phyloP scores from a whole-genome alignment of 1,139 yeast genomes.

The Sugiyamaella pinicola region DNA sequence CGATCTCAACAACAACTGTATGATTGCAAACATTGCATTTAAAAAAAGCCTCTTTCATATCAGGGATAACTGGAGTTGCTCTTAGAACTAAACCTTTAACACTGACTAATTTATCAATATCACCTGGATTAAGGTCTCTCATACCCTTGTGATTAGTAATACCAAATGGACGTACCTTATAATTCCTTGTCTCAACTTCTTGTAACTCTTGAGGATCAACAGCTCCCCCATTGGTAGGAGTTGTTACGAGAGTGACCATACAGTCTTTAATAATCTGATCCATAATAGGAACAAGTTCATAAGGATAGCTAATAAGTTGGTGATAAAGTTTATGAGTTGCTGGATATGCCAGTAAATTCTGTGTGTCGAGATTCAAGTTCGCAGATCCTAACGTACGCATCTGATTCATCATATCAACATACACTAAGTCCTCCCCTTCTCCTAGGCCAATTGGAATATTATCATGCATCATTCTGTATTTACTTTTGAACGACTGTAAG shows the following conservation, averaged over 20 bases:
- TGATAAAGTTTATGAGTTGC: slow-evolving; percentile 77
- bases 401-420: slow-evolving; percentile 68
- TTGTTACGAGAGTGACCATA: slow-evolving; percentile 75
- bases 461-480: slow-evolving; percentile 67
- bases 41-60: slow-evolving; percentile 96
- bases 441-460: slow-evolving; percentile 51
- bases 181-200: slow-evolving; percentile 77
- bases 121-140: slow-evolving; percentile 94
- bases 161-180: slow-evolving; percentile 82
- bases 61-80: slow-evolving; percentile 91
- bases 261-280: slow-evolving; percentile 94
- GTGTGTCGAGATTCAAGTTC: slow-evolving; percentile 81
- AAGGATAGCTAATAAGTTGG: slow-evolving; percentile 90
- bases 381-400: slow-evolving; percentile 81
- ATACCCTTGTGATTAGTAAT: slow-evolving; percentile 68
- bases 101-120: slow-evolving; percentile 88
- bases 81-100: slow-evolving; percentile 90
- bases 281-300: slow-evolving; percentile 96
- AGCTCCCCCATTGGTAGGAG: slow-evolving; percentile 42
- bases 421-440: slow-evolving; percentile 73
- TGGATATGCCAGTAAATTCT: slow-evolving; percentile 73
- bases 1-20: slow-evolving; percentile 87
- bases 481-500: slow-evolving; percentile 77
- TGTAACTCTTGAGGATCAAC: slow-evolving; percentile 49
- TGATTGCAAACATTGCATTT: slow-evolving; percentile 95